phyloP scores from a whole-genome alignment of 495 filamentous ascomycete species.

The Physcia stellaris region DNA sequence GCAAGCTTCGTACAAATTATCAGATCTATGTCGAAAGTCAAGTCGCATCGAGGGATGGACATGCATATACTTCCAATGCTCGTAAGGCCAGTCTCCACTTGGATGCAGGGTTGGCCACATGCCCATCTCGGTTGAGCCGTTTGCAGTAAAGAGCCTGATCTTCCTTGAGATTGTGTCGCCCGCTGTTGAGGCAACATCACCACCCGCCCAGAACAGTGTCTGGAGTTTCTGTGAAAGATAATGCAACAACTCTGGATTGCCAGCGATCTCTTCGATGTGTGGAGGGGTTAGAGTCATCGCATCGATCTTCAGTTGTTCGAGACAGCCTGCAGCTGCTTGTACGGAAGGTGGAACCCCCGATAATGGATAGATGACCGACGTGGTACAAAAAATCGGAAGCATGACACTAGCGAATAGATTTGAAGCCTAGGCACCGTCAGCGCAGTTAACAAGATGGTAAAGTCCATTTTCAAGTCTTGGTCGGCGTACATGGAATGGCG shows the following conservation, averaged over 20 bases:
- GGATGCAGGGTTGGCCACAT: slow-evolving; percentile 15
- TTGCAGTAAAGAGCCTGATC: slow-evolving; percentile 17
- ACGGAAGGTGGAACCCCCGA: slow-evolving; percentile 8
- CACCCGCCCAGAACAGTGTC: slow-evolving; percentile 21
- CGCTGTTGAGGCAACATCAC: slow-evolving; percentile 16
- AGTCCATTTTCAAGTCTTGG: background rate
- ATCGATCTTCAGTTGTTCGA: slow-evolving; percentile 1
- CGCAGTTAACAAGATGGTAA: no score
- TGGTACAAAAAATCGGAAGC: slow-evolving; percentile 15
- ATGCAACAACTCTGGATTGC: slow-evolving; percentile 20
- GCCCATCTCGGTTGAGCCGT: slow-evolving; percentile 27
- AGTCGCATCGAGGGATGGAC: slow-evolving; percentile 26
- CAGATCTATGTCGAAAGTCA: slow-evolving; percentile 23
- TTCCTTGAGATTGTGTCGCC: slow-evolving; percentile 23
- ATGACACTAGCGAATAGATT: slow-evolving; percentile 16
- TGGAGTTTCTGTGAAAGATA: slow-evolving; percentile 19
- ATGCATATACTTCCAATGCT: slow-evolving; percentile 40
- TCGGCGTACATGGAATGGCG: slow-evolving; percentile 26
- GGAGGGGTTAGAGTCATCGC: slow-evolving; percentile 12
- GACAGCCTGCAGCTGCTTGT: background rate
- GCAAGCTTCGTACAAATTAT: slow-evolving; percentile 33
- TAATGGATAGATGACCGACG: slow-evolving; percentile 16
- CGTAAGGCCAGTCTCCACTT: slow-evolving; percentile 7
- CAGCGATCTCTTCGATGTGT: slow-evolving; percentile 21
- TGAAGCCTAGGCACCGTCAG: slow-evolving; percentile 16